Evolutionary conservation across 108 stramenopile species (phyloP).

Genomic region (Nitzschia sp.): DNA sequence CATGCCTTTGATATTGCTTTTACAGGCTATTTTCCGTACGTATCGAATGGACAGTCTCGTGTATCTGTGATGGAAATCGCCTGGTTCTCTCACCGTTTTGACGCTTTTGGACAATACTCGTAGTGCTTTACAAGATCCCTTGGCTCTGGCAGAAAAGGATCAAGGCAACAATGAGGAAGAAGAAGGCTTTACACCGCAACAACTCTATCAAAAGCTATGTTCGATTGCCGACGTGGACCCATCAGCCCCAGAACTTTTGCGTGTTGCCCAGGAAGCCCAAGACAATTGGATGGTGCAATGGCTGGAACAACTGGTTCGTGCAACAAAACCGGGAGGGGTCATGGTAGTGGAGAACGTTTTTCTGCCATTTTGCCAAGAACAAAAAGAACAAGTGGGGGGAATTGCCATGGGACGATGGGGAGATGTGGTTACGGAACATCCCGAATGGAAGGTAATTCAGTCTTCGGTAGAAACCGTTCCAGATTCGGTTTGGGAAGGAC

Average conservation of each 20-base stretch:
- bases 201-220: constrained; percentile 10
- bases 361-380: constrained; percentile 24
- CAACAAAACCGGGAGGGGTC: constrained; percentile 41
- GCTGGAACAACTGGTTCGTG: constrained; percentile 42
- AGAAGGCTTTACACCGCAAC: neutral
- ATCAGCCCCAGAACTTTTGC: constrained; percentile 11
- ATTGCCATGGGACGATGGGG: constrained; percentile 35
- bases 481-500: constrained; percentile 8
- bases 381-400: constrained; percentile 28
- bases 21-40: constrained; percentile 46
- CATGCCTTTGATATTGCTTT: constrained; percentile 48
- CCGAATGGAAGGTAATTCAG: constrained; percentile 43
- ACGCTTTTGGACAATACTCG: too few species aligned
- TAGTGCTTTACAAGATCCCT: too few species aligned
- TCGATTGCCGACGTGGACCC: constrained; percentile 7
- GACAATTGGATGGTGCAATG: constrained; percentile 35
- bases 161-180: neutral
- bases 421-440: neutral
- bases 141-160: too few species aligned
- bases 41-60: too few species aligned
- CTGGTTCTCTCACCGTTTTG: too few species aligned
- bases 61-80: too few species aligned
- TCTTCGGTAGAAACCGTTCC: constrained; percentile 24
- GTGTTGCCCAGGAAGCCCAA: constrained; percentile 31
- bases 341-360: constrained; percentile 38